Conservation (phyloP, 202 grass and related monocot species). For the Brachypodium distachyon region DNA sequence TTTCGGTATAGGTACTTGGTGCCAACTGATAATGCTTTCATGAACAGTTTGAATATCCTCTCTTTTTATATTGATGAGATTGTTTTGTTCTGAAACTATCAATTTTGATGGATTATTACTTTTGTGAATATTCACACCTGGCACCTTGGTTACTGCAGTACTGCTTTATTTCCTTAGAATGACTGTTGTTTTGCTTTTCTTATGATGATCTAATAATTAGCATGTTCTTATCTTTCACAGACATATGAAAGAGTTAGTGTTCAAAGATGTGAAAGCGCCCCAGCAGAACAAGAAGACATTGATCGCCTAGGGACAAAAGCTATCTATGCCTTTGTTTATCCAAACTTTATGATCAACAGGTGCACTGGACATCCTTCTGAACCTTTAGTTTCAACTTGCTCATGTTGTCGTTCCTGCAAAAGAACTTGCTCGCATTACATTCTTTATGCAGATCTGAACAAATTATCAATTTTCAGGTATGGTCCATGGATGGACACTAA, state of each 20-base stretch:
- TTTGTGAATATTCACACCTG: not conserved
- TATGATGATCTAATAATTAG: not conserved
- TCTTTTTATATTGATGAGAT: not conserved
- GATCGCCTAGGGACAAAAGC: conserved; percentile 77
- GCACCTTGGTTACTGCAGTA: not conserved
- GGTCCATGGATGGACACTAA: conserved; percentile 99
- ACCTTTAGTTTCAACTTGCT: not conserved
- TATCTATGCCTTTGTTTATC: conserved; percentile 90
- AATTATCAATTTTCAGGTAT: conserved; percentile 46
- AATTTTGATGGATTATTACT: not conserved
- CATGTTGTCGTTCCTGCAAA: no score
- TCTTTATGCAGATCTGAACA: not conserved
- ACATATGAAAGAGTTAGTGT: conserved; percentile 88
- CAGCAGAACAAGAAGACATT: conserved; percentile 28
- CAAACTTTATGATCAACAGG: conserved; percentile 99
- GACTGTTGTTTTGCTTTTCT: not conserved
- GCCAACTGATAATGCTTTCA: not conserved
- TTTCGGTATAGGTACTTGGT: not conserved
- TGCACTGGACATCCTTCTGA: conserved; percentile 12
- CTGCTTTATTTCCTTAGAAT: not conserved
- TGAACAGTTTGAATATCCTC: not conserved
- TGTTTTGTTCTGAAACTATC: not conserved
- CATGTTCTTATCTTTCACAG: conserved; percentile 30
- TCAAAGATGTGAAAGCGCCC: conserved; percentile 70
- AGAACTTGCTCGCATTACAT: no score